phyloP scores from a whole-genome alignment of 306 rosid species.

The Mucuna pruriens region DNA sequence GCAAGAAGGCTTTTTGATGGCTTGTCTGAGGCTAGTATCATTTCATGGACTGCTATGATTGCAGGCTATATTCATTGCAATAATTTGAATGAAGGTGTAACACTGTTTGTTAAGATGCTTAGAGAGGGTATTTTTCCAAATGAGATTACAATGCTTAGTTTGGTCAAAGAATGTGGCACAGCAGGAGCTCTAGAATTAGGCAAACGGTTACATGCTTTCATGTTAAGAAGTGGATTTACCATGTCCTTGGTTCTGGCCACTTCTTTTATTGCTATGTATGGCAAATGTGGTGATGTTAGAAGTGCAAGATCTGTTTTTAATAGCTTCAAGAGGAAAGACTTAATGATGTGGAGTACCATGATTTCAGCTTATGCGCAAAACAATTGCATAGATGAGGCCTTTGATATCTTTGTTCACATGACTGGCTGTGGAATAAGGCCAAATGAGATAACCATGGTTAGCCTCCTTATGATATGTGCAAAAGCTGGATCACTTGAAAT shows the following conservation, averaged over 20 bases:
- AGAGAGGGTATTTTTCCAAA: conserved; percentile 54
- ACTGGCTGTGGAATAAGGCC: conserved; percentile 51
- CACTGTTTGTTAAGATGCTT: conserved; percentile 51
- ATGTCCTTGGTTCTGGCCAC: conserved; percentile 60
- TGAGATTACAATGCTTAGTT: conserved; percentile 64
- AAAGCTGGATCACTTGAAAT: conserved; percentile 66
- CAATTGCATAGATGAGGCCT: conserved; percentile 48
- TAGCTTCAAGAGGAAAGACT: conserved; percentile 46
- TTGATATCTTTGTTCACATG: conserved; percentile 53
- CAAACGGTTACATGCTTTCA: conserved; percentile 58
- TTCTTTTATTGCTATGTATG: conserved; percentile 77
- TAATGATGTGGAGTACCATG: conserved; percentile 67
- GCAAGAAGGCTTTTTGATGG: conserved; percentile 54
- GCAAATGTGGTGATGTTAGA: conserved; percentile 57
- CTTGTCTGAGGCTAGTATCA: conserved; percentile 44
- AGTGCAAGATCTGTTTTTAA: conserved; percentile 60
- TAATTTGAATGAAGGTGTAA: conserved; percentile 43
- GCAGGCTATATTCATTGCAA: conserved; percentile 50
- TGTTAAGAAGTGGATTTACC: conserved; percentile 53
- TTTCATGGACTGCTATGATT: conserved; percentile 64
- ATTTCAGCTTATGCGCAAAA: conserved; percentile 60
- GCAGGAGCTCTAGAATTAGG: conserved; percentile 54
- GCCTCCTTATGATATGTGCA: conserved; percentile 57
- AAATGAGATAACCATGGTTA: conserved; percentile 60
- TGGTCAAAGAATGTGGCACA: conserved; percentile 58